These are phyloP conservation scores for Dictyostelium firmibasis DNA, from an alignment of 78 protist species.

Conservation along the genomic window DNA sequence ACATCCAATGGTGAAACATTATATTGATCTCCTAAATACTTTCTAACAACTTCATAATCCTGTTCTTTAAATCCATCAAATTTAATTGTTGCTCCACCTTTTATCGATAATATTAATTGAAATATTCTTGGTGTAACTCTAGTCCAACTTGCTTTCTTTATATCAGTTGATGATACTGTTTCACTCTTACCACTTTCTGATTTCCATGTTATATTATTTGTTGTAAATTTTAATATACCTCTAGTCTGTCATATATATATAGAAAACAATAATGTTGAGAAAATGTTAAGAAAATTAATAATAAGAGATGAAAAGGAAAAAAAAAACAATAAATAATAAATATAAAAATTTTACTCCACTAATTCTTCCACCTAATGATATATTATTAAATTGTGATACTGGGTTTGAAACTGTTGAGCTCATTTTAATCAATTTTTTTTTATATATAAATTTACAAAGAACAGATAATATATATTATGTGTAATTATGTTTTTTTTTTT, in stretches of 20 bases:
- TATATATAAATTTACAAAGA: too few relatives aligned
- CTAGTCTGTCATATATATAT: conserved; percentile 14
- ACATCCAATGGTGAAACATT: conserved; percentile 8
- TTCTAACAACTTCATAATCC: conserved; percentile 31
- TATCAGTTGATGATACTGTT: neutral
- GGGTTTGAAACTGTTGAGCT: neutral
- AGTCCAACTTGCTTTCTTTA: conserved; percentile 36
- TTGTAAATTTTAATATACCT: conserved; percentile 65
- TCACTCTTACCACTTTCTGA: conserved; percentile 63
- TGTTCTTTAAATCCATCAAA: conserved; percentile 83
- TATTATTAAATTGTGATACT: conserved; percentile 39
- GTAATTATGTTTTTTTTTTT: neutral
- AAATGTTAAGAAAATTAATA: neutral
- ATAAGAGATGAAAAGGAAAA: neutral
- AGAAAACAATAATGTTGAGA: neutral
- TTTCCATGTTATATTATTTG: conserved; percentile 27
- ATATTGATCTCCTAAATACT: conserved; percentile 3
- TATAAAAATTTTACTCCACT: conserved; percentile 27
- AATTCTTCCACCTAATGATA: conserved; percentile 63
- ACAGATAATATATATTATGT: too few relatives aligned
- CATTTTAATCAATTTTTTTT: neutral
- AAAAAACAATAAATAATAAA: neutral
- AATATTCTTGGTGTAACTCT: conserved; percentile 70
- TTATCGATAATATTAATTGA: conserved; percentile 32
- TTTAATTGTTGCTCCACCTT: conserved; percentile 25